These are phyloP conservation scores for Kazachstania psychrophila DNA, from an alignment of 805 yeast species.

Conservation along the genomic window DNA sequence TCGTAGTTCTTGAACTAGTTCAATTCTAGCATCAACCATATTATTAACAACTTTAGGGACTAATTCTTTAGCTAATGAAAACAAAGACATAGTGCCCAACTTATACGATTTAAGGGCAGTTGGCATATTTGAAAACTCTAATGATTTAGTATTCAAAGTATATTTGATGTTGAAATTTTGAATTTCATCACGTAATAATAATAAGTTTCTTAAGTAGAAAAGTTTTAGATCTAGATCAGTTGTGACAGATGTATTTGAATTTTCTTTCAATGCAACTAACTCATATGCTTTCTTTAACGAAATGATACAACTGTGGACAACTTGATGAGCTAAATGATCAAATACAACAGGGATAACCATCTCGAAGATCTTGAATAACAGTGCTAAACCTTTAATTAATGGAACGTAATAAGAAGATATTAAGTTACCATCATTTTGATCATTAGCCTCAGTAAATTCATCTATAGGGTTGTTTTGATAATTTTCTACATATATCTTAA, in stretches of 20 bases:
- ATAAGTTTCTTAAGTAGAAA: slow-evolving; percentile 61
- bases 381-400: slow-evolving; percentile 52
- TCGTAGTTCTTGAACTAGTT: slow-evolving; percentile 64
- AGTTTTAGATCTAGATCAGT: slow-evolving; percentile 45
- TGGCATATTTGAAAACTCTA: slow-evolving; percentile 73
- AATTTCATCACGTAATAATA: slow-evolving; percentile 61
- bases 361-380: slow-evolving; percentile 72
- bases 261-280: slow-evolving; percentile 41
- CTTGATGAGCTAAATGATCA: slow-evolving; percentile 81
- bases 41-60: slow-evolving; percentile 54
- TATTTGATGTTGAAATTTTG: slow-evolving; percentile 72
- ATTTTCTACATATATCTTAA: slow-evolving; percentile 6
- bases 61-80: slow-evolving; percentile 8
- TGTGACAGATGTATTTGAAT: background rate
- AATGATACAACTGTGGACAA: slow-evolving; percentile 66
- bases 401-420: slow-evolving; percentile 53
- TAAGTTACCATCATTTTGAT: background rate
- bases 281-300: slow-evolving; percentile 50
- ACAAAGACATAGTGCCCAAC: slow-evolving; percentile 10
- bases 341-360: slow-evolving; percentile 68
- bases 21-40: slow-evolving; percentile 70
- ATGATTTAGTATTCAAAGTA: slow-evolving; percentile 51
- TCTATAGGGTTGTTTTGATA: background rate
- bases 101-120: slow-evolving; percentile 39
- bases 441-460: background rate